Conservation (phyloP, 202 grass and related monocot genomes). For the Zizania palustris region DNA sequence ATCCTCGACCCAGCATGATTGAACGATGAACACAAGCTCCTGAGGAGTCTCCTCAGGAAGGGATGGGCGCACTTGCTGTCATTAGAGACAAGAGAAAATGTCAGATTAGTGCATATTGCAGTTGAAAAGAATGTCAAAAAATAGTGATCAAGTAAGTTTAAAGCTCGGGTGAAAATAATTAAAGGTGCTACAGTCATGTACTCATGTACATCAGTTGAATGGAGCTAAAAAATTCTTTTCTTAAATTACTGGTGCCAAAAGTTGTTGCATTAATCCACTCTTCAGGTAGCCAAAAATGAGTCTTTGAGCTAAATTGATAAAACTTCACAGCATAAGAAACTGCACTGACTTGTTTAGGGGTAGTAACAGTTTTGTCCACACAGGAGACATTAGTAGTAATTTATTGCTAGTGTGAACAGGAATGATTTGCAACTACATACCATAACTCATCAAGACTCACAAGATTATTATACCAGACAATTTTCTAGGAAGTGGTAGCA, state of each 20-base stretch:
- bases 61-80: conserved; percentile 85
- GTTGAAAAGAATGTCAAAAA: background rate
- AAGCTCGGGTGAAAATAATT: background rate
- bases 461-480: background rate
- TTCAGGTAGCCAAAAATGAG: conserved; percentile 32
- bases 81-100: conserved; percentile 1
- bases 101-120: conserved; percentile 33
- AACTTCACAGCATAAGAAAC: background rate
- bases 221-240: background rate
- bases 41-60: conserved; percentile 72
- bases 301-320: background rate
- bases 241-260: conserved; percentile 8
- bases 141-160: background rate
- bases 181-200: too few relatives aligned
- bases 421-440: conserved; percentile 14
- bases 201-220: background rate
- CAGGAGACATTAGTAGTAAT: conserved; percentile 30
- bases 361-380: conserved; percentile 32
- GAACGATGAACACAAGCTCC: conserved; percentile 80
- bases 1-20: conserved; percentile 96
- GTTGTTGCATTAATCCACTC: too few relatives aligned
- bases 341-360: conserved; percentile 14
- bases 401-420: conserved; percentile 6
- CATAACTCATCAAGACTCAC: background rate
- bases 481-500: background rate